Evolutionary conservation across 2,329 filamentous ascomycete genomes (phyloP).

Genomic region (Neocatenulostroma microsporum): DNA sequence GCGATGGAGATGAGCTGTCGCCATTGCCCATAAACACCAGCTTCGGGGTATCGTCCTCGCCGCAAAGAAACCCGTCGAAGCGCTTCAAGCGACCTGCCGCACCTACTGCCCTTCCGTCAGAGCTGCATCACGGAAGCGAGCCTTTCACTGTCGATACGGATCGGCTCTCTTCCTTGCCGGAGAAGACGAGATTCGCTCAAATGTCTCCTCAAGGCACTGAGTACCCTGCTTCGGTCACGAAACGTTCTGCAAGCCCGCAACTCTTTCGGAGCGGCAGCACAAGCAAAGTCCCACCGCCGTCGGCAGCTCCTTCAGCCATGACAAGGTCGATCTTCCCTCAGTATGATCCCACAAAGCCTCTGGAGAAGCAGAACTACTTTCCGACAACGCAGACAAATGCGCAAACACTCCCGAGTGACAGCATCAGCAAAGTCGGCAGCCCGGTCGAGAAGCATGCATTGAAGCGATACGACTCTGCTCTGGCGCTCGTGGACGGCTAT

Average conservation of each 20-base stretch:
- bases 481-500: conserved; percentile 24
- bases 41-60: conserved; percentile 15
- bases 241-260: conserved; percentile 3
- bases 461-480: conserved; percentile 22
- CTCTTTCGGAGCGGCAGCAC: not conserved
- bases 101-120: too few species aligned
- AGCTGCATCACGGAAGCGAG: too few species aligned
- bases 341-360: conserved; percentile 60
- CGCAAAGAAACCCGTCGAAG: conserved; percentile 10
- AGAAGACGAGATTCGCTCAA: conserved; percentile 18
- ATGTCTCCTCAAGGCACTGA: conserved; percentile 5
- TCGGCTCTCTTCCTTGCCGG: conserved; percentile 19
- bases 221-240: not conserved
- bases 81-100: conserved; percentile 11
- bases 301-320: conserved; percentile 28
- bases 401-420: conserved; percentile 53
- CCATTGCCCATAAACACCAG: conserved; percentile 19
- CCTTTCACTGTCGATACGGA: conserved; percentile 10
- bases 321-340: conserved; percentile 68
- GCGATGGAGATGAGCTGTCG: conserved; percentile 19
- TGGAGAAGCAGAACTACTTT: conserved; percentile 62
- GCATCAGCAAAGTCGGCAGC: conserved; percentile 54
- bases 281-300: too few species aligned
- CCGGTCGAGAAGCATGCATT: conserved; percentile 15
- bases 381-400: conserved; percentile 53